Conservation (phyloP, 1,284 basidiomycete genomes). For the Ganoderma meredithae region DNA sequence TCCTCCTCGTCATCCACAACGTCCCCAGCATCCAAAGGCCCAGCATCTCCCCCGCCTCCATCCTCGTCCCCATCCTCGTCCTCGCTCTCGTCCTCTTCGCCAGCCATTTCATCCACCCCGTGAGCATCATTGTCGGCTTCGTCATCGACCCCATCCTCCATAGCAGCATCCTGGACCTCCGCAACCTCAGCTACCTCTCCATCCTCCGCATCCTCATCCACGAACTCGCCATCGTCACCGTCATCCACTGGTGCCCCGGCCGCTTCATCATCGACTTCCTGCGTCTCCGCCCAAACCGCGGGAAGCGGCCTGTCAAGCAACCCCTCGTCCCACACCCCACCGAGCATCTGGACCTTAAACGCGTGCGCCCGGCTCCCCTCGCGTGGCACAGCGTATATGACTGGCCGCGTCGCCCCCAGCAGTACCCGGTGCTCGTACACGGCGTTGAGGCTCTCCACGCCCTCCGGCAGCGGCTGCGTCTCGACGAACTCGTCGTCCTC, state of each 20-base stretch:
- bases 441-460: conserved; percentile 6
- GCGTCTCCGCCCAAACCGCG: too few species aligned
- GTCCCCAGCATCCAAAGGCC: neutral
- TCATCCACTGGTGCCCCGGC: neutral
- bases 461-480: conserved; percentile 13
- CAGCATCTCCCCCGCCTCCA: neutral
- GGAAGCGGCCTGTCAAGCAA: neutral
- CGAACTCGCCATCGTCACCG: too few species aligned
- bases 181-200: neutral
- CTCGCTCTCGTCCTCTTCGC: neutral
- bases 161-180: neutral
- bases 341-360: conserved; percentile 22
- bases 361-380: neutral
- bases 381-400: conserved; percentile 50
- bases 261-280: neutral
- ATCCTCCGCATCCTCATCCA: neutral
- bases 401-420: conserved; percentile 55
- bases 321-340: conserved; percentile 23
- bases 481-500: conserved; percentile 21
- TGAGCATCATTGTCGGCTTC: neutral
- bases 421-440: conserved; percentile 43
- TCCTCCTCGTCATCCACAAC: neutral
- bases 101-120: neutral
- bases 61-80: neutral
- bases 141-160: neutral